phyloP scores from a whole-genome alignment of 2,329 filamentous ascomycete species.

The Colletotrichum sp. region DNA sequence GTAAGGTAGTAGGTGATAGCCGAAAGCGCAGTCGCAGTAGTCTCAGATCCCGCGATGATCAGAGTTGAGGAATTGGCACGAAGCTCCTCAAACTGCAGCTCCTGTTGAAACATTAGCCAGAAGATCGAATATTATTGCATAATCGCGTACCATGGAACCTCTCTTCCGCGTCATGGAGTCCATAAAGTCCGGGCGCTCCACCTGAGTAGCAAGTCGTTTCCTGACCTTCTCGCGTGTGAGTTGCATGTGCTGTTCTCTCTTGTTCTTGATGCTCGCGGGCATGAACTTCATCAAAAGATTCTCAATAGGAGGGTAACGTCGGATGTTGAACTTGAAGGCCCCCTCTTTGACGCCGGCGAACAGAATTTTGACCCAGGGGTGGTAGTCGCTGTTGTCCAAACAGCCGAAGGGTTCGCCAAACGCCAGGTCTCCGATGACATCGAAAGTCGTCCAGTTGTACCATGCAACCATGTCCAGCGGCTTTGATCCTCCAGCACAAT shows the following conservation, averaged over 20 bases:
- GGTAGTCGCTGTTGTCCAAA: conserved; percentile 25
- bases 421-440: conserved; percentile 32
- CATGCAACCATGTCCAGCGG: conserved; percentile 5
- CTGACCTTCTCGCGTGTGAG: background rate
- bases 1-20: background rate
- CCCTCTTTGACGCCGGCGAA: background rate
- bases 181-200: background rate
- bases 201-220: background rate
- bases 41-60: conserved; percentile 11
- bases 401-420: conserved; percentile 34
- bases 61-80: background rate
- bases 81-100: conserved; percentile 10
- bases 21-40: conserved; percentile 4
- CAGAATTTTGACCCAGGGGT: conserved; percentile 28
- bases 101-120: background rate
- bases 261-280: background rate
- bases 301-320: background rate
- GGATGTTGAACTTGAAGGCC: background rate
- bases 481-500: background rate
- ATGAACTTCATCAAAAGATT: background rate
- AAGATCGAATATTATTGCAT: background rate
- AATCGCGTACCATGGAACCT: background rate
- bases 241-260: background rate
- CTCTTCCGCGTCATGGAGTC: background rate
- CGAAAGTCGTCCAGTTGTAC: conserved; percentile 31